phyloP scores from a whole-genome alignment of 768 basidiomycete species.

The Boletus sensibilis region DNA sequence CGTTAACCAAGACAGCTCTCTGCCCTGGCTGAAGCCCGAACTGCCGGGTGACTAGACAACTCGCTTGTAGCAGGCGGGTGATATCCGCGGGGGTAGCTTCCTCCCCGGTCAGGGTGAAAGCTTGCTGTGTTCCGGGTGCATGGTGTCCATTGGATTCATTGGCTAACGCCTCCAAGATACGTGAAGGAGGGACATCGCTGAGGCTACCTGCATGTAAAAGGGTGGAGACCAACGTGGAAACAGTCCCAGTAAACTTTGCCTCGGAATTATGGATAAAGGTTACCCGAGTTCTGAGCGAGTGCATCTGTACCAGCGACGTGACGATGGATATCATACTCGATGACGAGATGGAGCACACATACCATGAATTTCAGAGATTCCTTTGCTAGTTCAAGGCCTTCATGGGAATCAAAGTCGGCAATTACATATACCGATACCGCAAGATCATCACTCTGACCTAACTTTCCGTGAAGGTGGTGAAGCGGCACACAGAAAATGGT shows the following conservation, averaged over 20 bases:
- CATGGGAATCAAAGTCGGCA: constrained; percentile 70
- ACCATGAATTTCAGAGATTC: constrained; percentile 70
- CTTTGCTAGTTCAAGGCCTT: constrained; percentile 56
- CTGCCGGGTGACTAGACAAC: constrained; percentile 50
- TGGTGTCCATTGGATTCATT: constrained; percentile 7
- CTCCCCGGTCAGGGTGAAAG: constrained; percentile 32
- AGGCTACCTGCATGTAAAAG: constrained; percentile 45
- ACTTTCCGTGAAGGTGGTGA: constrained; percentile 2
- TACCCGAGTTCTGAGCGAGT: constrained; percentile 53
- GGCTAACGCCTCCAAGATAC: constrained; percentile 16
- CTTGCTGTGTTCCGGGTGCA: constrained; percentile 35
- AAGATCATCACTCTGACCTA: constrained; percentile 18
- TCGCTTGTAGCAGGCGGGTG: constrained; percentile 41
- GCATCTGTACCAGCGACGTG: constrained; percentile 34
- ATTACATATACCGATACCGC: constrained; percentile 62
- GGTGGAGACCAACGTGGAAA: constrained; percentile 50
- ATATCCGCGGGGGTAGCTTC: constrained; percentile 29
- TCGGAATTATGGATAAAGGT: constrained; percentile 76
- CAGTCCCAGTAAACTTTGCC: constrained; percentile 7
- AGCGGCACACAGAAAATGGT: not conserved
- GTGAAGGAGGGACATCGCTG: constrained; percentile 22
- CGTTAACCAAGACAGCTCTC: constrained; percentile 73
- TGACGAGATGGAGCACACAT: constrained; percentile 17
- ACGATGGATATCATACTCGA: not conserved
- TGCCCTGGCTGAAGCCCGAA: constrained; percentile 61